A percentile compares a stretch with the other conserved stretches of the same genome.
phyloP scores from a whole-genome alignment of 805 yeast genomes.

The Wickerhamiella azyma region DNA sequence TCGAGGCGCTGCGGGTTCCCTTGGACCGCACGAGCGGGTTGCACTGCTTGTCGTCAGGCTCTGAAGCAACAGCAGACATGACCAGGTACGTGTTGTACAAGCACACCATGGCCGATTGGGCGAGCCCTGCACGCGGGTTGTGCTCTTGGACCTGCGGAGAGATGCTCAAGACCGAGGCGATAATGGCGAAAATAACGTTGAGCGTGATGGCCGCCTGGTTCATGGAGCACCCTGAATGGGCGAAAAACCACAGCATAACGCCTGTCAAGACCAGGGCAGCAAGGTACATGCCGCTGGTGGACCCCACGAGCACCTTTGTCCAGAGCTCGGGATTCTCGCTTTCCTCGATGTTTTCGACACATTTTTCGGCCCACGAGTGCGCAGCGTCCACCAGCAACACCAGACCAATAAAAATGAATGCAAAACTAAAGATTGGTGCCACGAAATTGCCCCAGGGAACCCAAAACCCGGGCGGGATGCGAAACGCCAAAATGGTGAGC shows the following conservation, averaged over 20 bases:
- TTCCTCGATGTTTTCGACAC: constrained; percentile 78
- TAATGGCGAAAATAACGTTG: constrained; percentile 50
- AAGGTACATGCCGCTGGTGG: constrained; percentile 74
- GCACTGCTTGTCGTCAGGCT: constrained; percentile 87
- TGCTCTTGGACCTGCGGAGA: constrained; percentile 77
- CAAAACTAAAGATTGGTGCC: constrained; percentile 68
- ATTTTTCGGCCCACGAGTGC: constrained; percentile 96
- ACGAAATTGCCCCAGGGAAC: constrained; percentile 83
- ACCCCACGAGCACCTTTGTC: constrained; percentile 70
- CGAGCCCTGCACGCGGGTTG: constrained; percentile 91
- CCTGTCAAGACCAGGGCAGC: constrained; percentile 60
- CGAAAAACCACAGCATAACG: constrained; percentile 71
- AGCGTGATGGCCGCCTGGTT: constrained; percentile 76
- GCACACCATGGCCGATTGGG: constrained; percentile 93
- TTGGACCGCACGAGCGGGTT: constrained; percentile 82
- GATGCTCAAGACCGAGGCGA: constrained; percentile 59
- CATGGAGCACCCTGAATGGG: constrained; percentile 70
- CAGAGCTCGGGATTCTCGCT: constrained; percentile 46
- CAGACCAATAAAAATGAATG: constrained; percentile 80
- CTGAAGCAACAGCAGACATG: constrained; percentile 86
- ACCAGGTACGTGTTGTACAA: constrained; percentile 84
- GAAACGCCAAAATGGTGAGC: constrained; percentile 48
- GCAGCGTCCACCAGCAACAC: constrained; percentile 90
- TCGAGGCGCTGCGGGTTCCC: constrained; percentile 81
- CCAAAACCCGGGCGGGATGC: constrained; percentile 78